These are phyloP conservation scores for Colletotrichum sp. DNA, from an alignment of 2,329 filamentous ascomycete genomes.

Conservation along the genomic window DNA sequence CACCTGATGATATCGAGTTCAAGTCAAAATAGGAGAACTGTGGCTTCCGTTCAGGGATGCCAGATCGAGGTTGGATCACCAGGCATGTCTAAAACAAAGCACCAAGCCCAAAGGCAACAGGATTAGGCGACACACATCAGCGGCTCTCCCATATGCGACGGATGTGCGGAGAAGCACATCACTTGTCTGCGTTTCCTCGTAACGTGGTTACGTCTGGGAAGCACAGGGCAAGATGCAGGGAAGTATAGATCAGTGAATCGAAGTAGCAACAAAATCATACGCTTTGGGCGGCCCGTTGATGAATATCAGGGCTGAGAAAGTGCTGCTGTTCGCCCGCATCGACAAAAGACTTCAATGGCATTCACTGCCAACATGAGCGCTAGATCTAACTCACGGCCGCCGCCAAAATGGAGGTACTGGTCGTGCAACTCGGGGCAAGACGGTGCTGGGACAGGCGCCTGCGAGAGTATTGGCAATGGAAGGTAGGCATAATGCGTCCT, in stretches of 20 bases:
- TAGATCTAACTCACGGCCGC: neutral
- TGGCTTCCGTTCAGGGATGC: neutral
- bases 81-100: neutral
- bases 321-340: neutral
- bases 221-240: neutral
- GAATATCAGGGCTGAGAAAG: neutral
- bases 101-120: neutral
- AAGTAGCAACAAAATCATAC: neutral
- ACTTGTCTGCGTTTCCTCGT: neutral
- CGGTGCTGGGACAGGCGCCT: neutral
- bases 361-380: neutral
- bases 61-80: neutral
- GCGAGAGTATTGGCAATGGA: neutral
- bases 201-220: neutral
- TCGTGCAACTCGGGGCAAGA: neutral
- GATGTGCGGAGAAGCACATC: neutral
- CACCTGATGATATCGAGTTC: neutral
- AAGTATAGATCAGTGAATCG: neutral
- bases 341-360: neutral
- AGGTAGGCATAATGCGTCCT: neutral
- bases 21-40: neutral
- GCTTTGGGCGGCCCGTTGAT: neutral
- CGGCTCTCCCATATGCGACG: neutral
- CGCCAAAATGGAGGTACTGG: neutral
- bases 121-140: neutral